Percentiles rank a stretch among this genome's conserved stretches.
Conservation (phyloP, 2,329 filamentous ascomycete species). For the Botrytis deweyae region DNA sequence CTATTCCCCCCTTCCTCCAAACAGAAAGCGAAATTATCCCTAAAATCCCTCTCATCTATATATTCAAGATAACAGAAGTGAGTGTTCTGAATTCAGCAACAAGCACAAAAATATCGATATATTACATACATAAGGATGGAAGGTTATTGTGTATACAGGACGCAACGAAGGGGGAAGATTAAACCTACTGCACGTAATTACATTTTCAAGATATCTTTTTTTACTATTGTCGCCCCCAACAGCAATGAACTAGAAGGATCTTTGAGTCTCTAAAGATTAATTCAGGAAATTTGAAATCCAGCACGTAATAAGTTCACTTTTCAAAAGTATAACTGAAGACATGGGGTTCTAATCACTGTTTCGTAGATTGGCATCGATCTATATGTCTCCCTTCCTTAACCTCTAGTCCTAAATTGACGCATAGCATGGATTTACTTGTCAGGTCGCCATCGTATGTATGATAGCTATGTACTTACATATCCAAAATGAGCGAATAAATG, state of each 20-base stretch:
- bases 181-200: background rate
- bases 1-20: background rate
- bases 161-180: fast-evolving
- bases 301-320: background rate
- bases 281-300: background rate
- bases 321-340: background rate
- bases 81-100: background rate
- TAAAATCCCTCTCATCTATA: background rate
- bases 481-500: background rate
- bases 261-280: background rate
- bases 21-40: fast-evolving
- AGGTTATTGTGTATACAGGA: background rate
- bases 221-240: background rate
- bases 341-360: background rate
- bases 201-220: background rate
- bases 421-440: background rate
- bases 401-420: background rate
- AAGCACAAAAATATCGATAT: background rate
- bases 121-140: background rate
- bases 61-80: background rate
- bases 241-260: background rate
- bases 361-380: background rate
- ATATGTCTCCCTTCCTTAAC: background rate
- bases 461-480: background rate
- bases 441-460: background rate